A percentile compares a stretch with the other conserved stretches of the same genome.
Conservation (phyloP, 1,284 basidiomycete species). For the Ceratorhiza oryzae-sativae region DNA sequence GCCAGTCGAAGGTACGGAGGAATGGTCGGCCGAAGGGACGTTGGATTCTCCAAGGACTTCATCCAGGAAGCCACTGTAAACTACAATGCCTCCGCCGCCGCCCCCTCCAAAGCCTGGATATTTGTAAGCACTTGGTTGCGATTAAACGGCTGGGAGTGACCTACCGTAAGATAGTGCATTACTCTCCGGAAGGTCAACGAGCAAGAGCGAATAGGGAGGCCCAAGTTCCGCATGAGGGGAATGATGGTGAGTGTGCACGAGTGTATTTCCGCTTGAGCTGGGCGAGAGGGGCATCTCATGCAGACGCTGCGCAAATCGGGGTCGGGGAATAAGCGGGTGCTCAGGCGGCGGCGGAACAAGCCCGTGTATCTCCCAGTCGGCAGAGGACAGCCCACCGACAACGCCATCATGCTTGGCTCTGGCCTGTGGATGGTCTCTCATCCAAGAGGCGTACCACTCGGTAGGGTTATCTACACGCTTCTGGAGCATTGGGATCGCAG, state of each 20-base stretch:
- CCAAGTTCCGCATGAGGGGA: slow-evolving; percentile 70
- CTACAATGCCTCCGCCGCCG: slow-evolving; percentile 87
- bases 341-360: slow-evolving; percentile 70
- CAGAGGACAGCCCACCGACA: neutral
- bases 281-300: slow-evolving; percentile 42
- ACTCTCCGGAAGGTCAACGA: slow-evolving; percentile 80
- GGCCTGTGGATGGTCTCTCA: slow-evolving; percentile 14
- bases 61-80: slow-evolving; percentile 88
- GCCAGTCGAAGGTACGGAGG: neutral
- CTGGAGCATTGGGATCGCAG: slow-evolving; percentile 68
- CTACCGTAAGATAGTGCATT: slow-evolving; percentile 86
- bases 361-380: slow-evolving; percentile 52
- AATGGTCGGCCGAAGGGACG: slow-evolving; percentile 44
- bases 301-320: slow-evolving; percentile 64
- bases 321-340: slow-evolving; percentile 72
- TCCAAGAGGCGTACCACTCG: slow-evolving; percentile 26
- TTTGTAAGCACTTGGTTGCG: neutral
- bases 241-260: slow-evolving; percentile 49
- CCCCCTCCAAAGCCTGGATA: slow-evolving; percentile 78
- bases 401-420: neutral
- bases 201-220: slow-evolving; percentile 83
- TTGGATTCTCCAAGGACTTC: slow-evolving; percentile 66
- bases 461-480: slow-evolving; percentile 58
- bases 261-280: slow-evolving; percentile 17
- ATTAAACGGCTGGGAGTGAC: neutral